phyloP scores from a whole-genome alignment of 805 yeast genomes.

The Saccharomycopsis fermentans region DNA sequence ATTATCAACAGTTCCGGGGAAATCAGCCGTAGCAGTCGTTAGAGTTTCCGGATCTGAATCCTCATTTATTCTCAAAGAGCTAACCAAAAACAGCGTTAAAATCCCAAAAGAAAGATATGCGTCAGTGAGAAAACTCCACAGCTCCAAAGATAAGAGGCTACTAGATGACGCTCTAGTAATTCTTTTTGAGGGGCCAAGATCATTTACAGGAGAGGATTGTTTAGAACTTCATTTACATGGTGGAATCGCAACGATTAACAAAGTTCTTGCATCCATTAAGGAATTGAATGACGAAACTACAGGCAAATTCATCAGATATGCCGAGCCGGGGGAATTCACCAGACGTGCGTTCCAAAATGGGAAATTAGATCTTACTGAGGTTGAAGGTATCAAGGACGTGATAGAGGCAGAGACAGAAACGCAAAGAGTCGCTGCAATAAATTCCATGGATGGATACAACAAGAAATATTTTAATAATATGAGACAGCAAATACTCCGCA shows the following conservation, averaged over 20 bases:
- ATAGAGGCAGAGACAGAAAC: constrained; percentile 92
- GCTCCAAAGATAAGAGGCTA: constrained; percentile 27
- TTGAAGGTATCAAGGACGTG: constrained; percentile 81
- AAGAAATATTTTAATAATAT: constrained; percentile 46
- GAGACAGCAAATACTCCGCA: constrained; percentile 55
- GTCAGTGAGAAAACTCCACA: constrained; percentile 45
- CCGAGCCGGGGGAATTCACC: constrained; percentile 91
- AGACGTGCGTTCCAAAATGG: constrained; percentile 79
- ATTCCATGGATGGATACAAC: constrained; percentile 63
- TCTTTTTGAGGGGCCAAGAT: constrained; percentile 59
- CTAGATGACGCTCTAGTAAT: constrained; percentile 72
- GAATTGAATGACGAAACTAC: constrained; percentile 33
- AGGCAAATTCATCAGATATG: constrained; percentile 50
- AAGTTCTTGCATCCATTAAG: constrained; percentile 56
- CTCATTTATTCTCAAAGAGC: constrained; percentile 30
- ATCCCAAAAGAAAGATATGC: constrained; percentile 45
- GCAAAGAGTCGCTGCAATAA: constrained; percentile 67
- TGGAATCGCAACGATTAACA: constrained; percentile 71
- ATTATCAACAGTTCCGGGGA: constrained; percentile 69
- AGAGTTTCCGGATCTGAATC: constrained; percentile 72
- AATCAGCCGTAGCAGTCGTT: constrained; percentile 80
- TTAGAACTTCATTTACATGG: constrained; percentile 92
- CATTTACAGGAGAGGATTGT: constrained; percentile 89
- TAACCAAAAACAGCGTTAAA: constrained; percentile 32
- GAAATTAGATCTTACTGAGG: constrained; percentile 73